A percentile compares a stretch with the other conserved stretches of the same genome.
These are phyloP conservation scores for Trichoderma sp. DNA, from an alignment of 2,329 filamentous ascomycete genomes.

Conservation along the genomic window DNA sequence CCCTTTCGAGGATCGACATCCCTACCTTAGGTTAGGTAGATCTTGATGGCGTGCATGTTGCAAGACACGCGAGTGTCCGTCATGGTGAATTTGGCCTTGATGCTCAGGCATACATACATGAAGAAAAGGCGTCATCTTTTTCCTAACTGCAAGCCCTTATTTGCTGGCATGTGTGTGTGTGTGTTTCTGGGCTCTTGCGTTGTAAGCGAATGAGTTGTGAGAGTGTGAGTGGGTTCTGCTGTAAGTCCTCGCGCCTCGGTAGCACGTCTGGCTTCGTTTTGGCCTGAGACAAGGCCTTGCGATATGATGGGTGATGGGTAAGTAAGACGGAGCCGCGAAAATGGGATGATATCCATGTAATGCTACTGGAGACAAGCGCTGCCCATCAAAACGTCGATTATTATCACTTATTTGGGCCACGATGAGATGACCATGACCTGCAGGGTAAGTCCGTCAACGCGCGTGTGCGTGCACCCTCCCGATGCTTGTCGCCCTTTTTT, in stretches of 20 bases:
- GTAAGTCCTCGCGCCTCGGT: not conserved
- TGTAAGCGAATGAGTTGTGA: not conserved
- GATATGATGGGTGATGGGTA: not conserved
- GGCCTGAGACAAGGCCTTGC: not conserved
- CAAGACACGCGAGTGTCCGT: not conserved
- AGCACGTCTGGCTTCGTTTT: not conserved
- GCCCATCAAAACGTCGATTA: not conserved
- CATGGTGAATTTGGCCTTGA: not conserved
- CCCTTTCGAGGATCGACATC: not conserved
- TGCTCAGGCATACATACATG: slow-evolving; percentile 1
- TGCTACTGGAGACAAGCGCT: not conserved
- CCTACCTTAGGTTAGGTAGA: not conserved
- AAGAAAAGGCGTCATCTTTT: not conserved
- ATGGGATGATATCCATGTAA: not conserved
- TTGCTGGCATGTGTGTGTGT: not conserved
- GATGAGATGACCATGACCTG: not conserved
- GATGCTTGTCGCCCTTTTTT: not conserved
- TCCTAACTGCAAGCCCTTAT: not conserved
- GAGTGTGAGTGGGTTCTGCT: not conserved
- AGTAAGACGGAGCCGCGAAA: not conserved
- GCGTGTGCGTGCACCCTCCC: not conserved
- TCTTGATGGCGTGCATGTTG: not conserved
- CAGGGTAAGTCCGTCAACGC: not conserved
- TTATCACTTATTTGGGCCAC: not conserved
- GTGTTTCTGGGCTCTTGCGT: not conserved